Conservation (phyloP, 768 basidiomycete genomes). For the Mycena rebaudengoi region DNA sequence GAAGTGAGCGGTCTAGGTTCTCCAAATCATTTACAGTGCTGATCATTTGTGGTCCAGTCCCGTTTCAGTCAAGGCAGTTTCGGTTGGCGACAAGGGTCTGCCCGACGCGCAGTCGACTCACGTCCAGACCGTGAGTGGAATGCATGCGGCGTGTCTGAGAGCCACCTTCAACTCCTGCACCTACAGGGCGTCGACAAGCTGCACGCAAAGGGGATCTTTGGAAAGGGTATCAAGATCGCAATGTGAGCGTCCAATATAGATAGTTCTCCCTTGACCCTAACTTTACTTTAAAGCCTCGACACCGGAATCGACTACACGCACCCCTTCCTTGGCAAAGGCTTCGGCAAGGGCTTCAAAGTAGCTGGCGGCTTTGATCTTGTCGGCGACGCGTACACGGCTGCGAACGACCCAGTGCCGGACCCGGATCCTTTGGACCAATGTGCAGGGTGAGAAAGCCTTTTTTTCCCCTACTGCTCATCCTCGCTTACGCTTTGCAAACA, state of each 20-base stretch:
- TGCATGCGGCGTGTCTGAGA: background rate
- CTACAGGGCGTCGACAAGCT: slow-evolving; percentile 68
- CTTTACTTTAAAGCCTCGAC: slow-evolving; percentile 9
- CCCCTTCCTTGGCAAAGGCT: slow-evolving; percentile 60
- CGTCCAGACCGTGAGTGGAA: slow-evolving; percentile 55
- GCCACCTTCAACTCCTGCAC: background rate
- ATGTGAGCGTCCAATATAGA: slow-evolving; percentile 52
- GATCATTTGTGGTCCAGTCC: too few species aligned
- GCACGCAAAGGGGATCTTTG: slow-evolving; percentile 68
- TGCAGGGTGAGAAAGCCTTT: slow-evolving; percentile 36
- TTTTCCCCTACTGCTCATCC: background rate
- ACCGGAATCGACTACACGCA: slow-evolving; percentile 64
- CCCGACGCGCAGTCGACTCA: slow-evolving; percentile 61
- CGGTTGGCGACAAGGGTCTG: slow-evolving; percentile 51
- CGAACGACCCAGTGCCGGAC: slow-evolving; percentile 60
- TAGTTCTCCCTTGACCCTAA: slow-evolving; percentile 21
- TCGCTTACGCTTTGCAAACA: slow-evolving; percentile 1
- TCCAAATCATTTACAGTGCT: too few species aligned
- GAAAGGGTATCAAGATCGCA: slow-evolving; percentile 73
- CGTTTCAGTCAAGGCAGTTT: slow-evolving; percentile 43
- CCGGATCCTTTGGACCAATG: slow-evolving; percentile 63
- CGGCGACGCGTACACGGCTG: slow-evolving; percentile 61
- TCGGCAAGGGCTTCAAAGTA: slow-evolving; percentile 62
- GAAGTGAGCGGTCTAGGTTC: slow-evolving; percentile 39
- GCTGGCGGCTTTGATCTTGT: slow-evolving; percentile 66